Base-by-base conservation (phyloP, 257 asterid species). In the Echium plantagineum region DNA sequence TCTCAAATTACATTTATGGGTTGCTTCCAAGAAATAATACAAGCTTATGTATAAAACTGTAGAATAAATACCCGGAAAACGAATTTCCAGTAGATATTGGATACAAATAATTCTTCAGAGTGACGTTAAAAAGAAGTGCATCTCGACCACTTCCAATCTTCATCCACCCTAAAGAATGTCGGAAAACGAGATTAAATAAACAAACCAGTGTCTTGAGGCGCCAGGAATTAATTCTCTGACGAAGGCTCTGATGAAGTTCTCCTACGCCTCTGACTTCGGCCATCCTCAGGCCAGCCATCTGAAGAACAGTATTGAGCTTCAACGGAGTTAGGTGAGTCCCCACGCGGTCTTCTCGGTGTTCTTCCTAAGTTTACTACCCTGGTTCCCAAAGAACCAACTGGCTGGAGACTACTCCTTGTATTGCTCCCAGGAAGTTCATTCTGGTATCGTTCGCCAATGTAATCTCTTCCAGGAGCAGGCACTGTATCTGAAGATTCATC, bases 341-440 rank as follows among this genome's bases (percentile, higher is more conserved):
- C 96, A 90, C 90, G 80, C 56, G 78, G 86, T 72, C 87, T 78
- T 64, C 89, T 76, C 3, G 86, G 72, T 19, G 86, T 69, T 35
- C 87, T 67, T 64, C 83, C 68, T 54, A 72, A 64, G 5, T 83
- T 80, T 63, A 69, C 77, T 21, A 82, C 81, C 19, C 77, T 80
- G 51, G 80, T 55, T 48, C 89, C 72, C 19, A 94, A 65, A 21
- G 74, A 68, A 57, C 79, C 78, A 22, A 1, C 10, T 12, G 90
- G 72, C 74, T 82, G 65, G 69, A 77, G 68, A 63, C 73, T 74
- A 70, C 77, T 65, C 55, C 78, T 64, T 19, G 94, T 65, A 46
- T 72, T 53, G 28, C 69, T 74, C 51, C 82, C 84, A 0, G 95
- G 85, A 18, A 79, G 77, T 54, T 84, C 77, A 51, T 82, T 77